These are phyloP conservation scores for Dysphania ambrosioides DNA, from an alignment of 148 eudicot species.

Conservation along the genomic window DNA sequence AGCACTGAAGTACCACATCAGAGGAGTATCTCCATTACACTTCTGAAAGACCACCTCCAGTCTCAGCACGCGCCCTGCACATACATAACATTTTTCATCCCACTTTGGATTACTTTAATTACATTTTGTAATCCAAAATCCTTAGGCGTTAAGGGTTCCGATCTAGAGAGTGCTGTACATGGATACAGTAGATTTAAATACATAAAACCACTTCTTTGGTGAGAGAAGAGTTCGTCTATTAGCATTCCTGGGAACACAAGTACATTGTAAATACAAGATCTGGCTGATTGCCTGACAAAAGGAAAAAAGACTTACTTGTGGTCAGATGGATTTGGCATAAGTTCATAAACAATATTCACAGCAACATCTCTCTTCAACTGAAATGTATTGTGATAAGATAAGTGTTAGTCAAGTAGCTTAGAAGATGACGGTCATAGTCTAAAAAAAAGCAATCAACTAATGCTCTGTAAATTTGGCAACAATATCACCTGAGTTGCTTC, in stretches of 20 bases:
- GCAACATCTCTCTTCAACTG: constrained; percentile 98
- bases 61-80: constrained; percentile 55
- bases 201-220: background rate
- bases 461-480: background rate
- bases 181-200: background rate
- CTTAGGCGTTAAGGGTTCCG: background rate
- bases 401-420: constrained; percentile 4
- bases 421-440: background rate
- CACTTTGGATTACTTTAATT: background rate
- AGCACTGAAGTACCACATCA: background rate
- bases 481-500: constrained; percentile 88
- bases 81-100: background rate
- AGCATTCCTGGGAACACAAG: background rate
- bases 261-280: background rate
- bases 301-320: constrained; percentile 72
- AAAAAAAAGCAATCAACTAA: background rate
- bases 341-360: constrained; percentile 84
- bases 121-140: background rate
- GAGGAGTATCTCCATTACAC: constrained; percentile 37
- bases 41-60: constrained; percentile 62
- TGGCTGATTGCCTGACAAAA: background rate
- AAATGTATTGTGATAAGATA: constrained; percentile 18
- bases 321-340: constrained; percentile 97
- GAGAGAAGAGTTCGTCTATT: background rate
- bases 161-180: background rate